Percentiles rank a stretch among this genome's conserved stretches.
phyloP scores from a whole-genome alignment of 2,329 filamentous ascomycete genomes.

The Aspergillus sp. region DNA sequence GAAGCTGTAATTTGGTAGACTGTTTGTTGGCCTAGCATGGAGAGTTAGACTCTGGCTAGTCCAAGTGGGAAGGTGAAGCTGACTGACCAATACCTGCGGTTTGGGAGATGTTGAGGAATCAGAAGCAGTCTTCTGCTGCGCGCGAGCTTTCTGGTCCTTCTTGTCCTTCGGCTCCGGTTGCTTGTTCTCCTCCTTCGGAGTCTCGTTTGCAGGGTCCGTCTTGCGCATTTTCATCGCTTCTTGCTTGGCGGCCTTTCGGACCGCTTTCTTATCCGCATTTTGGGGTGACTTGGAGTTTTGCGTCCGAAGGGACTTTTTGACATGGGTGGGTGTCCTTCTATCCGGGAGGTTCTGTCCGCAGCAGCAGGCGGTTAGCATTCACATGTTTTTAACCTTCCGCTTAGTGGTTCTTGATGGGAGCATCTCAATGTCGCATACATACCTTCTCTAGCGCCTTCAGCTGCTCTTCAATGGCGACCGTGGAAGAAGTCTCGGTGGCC shows the following conservation, averaged over 20 bases:
- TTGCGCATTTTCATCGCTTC: neutral
- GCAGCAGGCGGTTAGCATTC: neutral
- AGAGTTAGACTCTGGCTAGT: neutral
- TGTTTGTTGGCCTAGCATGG: neutral
- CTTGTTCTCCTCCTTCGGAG: neutral
- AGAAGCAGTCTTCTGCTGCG: neutral
- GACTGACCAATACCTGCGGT: neutral
- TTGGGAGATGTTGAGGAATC: no score
- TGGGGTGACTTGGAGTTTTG: neutral
- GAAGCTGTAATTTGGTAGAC: neutral
- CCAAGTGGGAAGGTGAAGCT: neutral
- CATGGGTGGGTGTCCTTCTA: neutral
- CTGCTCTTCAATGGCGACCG: neutral
- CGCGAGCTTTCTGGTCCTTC: neutral
- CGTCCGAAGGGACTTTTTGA: neutral
- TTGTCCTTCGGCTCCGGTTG: neutral
- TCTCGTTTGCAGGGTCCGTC: neutral
- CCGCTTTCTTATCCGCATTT: neutral
- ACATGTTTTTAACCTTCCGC: no score
- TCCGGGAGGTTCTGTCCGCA: neutral
- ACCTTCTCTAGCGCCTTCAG: slow-evolving; percentile 12
- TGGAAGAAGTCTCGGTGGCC: neutral
- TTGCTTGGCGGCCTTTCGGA: neutral
- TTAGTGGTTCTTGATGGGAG: neutral
- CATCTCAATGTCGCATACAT: neutral